Conservation (phyloP, 768 basidiomycete genomes). For the Collybia sordida region DNA sequence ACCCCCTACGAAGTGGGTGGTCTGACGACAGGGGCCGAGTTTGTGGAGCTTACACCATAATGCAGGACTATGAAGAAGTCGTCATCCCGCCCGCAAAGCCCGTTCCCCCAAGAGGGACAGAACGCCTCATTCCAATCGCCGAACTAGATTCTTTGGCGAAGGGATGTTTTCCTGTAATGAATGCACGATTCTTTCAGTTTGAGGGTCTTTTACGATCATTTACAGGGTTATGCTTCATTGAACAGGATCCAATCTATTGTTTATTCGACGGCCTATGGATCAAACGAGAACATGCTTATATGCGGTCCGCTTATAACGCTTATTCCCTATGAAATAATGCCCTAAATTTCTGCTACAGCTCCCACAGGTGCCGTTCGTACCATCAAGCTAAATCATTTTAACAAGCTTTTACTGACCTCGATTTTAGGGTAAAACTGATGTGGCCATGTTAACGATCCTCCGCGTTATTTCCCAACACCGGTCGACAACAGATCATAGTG, state of each 20-base stretch:
- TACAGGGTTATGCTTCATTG: conserved; percentile 78
- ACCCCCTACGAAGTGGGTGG: conserved; percentile 60
- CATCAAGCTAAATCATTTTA: background rate
- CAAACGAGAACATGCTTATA: conserved; percentile 95
- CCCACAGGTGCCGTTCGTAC: conserved; percentile 92
- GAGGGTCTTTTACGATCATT: conserved; percentile 1
- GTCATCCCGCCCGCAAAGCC: conserved; percentile 80
- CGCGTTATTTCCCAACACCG: conserved; percentile 80
- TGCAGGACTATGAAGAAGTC: conserved; percentile 86
- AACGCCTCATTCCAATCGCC: conserved; percentile 67
- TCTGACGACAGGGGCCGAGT: background rate
- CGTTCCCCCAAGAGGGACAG: conserved; percentile 69
- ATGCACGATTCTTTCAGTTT: background rate
- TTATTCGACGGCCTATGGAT: conserved; percentile 88
- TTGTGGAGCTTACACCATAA: background rate
- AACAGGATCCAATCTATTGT: conserved; percentile 97
- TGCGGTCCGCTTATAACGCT: conserved; percentile 56
- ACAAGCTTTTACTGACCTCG: conserved; percentile 7
- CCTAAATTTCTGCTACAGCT: conserved; percentile 44
- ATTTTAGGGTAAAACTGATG: conserved; percentile 94
- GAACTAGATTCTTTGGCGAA: conserved; percentile 76
- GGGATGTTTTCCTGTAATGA: conserved; percentile 80
- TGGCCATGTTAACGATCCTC: conserved; percentile 91
- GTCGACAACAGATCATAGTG: conserved; percentile 22
- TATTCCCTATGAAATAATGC: no score